These are phyloP conservation scores for Solanum neorickii DNA, from an alignment of 257 asterid genomes.

Conservation along the genomic window DNA sequence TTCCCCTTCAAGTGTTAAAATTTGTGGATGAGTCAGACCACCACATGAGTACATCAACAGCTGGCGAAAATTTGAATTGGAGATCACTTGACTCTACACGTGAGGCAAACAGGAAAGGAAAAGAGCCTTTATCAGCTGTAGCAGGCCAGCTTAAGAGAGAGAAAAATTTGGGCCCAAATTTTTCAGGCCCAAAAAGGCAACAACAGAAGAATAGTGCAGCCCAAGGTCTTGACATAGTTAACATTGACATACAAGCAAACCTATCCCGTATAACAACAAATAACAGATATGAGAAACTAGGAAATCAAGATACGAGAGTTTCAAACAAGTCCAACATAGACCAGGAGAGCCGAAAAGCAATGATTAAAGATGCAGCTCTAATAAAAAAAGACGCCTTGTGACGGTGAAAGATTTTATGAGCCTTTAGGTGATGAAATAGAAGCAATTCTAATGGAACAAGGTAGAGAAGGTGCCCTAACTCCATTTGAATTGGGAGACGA, in stretches of 20 bases:
- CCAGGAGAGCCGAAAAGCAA: background rate
- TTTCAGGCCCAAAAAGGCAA: background rate
- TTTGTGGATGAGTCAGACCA: background rate
- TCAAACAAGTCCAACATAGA: too few relatives aligned
- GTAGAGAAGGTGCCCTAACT: background rate
- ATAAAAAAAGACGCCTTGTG: too few relatives aligned
- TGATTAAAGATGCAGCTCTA: background rate
- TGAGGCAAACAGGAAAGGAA: background rate
- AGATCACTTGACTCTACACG: background rate
- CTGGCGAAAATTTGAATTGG: background rate
- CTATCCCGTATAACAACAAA: background rate
- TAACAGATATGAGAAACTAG: background rate
- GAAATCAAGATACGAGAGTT: background rate
- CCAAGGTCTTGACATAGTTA: background rate
- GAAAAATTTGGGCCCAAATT: background rate
- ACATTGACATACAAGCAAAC: background rate
- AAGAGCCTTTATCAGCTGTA: background rate
- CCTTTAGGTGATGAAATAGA: background rate
- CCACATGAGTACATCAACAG: background rate
- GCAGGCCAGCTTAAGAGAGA: background rate
- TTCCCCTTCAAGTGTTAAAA: background rate
- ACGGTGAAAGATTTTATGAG: too few relatives aligned
- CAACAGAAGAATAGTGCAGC: background rate
- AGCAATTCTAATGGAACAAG: background rate
- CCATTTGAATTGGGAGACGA: background rate